phyloP scores from a whole-genome alignment of 2,329 filamentous ascomycete species.

The Decorospora gaudefroyi region DNA sequence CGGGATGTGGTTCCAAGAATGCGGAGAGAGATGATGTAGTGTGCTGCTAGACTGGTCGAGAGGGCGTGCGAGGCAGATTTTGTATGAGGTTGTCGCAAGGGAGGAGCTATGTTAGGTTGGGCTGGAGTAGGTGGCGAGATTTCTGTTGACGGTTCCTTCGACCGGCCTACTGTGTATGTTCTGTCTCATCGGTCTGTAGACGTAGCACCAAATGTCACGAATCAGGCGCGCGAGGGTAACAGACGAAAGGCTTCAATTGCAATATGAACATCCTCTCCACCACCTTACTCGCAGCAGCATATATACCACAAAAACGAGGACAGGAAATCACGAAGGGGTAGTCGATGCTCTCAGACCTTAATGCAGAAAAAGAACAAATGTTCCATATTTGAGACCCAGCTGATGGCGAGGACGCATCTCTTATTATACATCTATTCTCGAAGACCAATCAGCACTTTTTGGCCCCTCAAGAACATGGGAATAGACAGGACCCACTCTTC shows the following conservation, averaged over 20 bases:
- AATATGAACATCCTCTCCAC: conserved; percentile 13
- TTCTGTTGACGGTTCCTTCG: too few species aligned
- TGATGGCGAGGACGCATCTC: conserved; percentile 48
- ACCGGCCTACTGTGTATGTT: too few species aligned
- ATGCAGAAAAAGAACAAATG: conserved; percentile 35
- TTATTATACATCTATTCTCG: conserved; percentile 50
- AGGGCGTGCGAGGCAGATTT: too few species aligned
- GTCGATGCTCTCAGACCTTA: conserved; percentile 15
- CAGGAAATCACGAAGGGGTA: conserved; percentile 30
- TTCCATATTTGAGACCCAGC: conserved; percentile 49
- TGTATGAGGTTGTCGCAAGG: too few species aligned
- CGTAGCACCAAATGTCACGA: too few species aligned
- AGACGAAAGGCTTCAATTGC: conserved; percentile 17
- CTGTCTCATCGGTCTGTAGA: too few species aligned
- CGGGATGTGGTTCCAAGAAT: too few species aligned
- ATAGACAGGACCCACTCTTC: conserved; percentile 47
- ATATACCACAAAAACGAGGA: conserved; percentile 37
- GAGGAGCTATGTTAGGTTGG: too few species aligned
- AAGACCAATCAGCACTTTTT: conserved; percentile 48
- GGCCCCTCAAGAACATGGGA: conserved; percentile 42
- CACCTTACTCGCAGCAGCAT: conserved; percentile 16
- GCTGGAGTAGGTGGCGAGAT: too few species aligned
- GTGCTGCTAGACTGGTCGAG: too few species aligned
- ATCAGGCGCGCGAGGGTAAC: too few species aligned
- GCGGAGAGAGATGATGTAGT: too few species aligned